These are phyloP conservation scores for Metarhizium robertsii DNA, from an alignment of 2,329 filamentous ascomycete species.

Conservation along the genomic window DNA sequence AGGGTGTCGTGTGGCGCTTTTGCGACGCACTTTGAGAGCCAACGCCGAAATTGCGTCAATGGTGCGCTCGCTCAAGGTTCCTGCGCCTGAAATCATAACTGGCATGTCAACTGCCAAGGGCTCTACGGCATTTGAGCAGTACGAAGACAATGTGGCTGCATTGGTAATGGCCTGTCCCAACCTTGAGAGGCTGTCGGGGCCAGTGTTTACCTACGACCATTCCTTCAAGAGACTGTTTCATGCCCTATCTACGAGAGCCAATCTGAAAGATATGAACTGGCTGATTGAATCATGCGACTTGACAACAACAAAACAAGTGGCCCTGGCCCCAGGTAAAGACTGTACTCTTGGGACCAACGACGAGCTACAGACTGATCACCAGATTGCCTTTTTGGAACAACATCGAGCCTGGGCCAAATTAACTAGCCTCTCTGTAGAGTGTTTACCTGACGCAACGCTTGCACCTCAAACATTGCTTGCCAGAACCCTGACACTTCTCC, in stretches of 20 bases:
- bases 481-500: slow-evolving; percentile 39
- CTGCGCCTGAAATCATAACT: slow-evolving; percentile 32
- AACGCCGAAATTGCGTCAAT: slow-evolving; percentile 43
- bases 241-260: slow-evolving; percentile 46
- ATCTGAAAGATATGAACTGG: slow-evolving; percentile 52
- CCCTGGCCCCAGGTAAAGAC: slow-evolving; percentile 12
- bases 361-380: slow-evolving; percentile 21
- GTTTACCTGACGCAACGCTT: slow-evolving; percentile 44
- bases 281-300: slow-evolving; percentile 32
- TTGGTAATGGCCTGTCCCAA: slow-evolving; percentile 58
- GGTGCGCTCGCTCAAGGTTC: slow-evolving; percentile 48
- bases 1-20: slow-evolving; percentile 43
- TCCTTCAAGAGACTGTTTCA: slow-evolving; percentile 48
- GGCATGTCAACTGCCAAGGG: slow-evolving; percentile 13
- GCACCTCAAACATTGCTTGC: slow-evolving; percentile 43
- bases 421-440: slow-evolving; percentile 48
- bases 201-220: slow-evolving; percentile 44
- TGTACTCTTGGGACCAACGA: slow-evolving; percentile 19
- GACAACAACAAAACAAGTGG: slow-evolving; percentile 21
- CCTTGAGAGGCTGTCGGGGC: slow-evolving; percentile 48
- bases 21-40: slow-evolving; percentile 47
- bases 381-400: slow-evolving; percentile 36
- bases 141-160: slow-evolving; percentile 49
- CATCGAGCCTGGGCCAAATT: slow-evolving; percentile 49
- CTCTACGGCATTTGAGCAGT: slow-evolving; percentile 34